phyloP scores from a whole-genome alignment of 2,329 filamentous ascomycete species.

The Claviceps purpurea region DNA sequence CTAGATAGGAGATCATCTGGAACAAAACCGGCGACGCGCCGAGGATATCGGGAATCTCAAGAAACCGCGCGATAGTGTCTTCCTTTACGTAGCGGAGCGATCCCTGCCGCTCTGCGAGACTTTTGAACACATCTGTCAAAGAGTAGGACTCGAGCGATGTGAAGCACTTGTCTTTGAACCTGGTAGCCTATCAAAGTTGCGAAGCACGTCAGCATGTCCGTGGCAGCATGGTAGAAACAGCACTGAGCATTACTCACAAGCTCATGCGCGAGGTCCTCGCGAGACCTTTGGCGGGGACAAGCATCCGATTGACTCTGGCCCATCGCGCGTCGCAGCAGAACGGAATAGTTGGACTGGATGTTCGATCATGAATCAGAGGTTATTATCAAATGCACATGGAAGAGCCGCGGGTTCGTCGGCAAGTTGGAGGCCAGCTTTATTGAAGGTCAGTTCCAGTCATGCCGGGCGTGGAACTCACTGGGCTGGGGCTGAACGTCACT shows the following conservation, averaged over 20 bases:
- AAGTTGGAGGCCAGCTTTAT: neutral
- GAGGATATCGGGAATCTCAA: slow-evolving; percentile 59
- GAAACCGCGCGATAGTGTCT: slow-evolving; percentile 55
- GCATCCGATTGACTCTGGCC: slow-evolving; percentile 38
- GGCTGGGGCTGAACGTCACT: neutral
- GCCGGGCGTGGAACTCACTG: neutral
- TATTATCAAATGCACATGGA: neutral
- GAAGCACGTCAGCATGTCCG: neutral
- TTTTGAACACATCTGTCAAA: slow-evolving; percentile 59
- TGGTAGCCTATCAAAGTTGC: slow-evolving; percentile 32
- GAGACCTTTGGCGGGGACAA: slow-evolving; percentile 28
- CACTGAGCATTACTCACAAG: slow-evolving; percentile 27
- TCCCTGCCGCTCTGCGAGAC: slow-evolving; percentile 51
- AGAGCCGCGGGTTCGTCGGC: neutral
- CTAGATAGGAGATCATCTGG: slow-evolving; percentile 57
- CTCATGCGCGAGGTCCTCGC: slow-evolving; percentile 36
- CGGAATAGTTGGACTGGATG: neutral
- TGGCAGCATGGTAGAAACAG: neutral
- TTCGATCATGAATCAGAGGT: neutral
- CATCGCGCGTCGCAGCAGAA: slow-evolving; percentile 17
- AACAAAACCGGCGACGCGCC: slow-evolving; percentile 55
- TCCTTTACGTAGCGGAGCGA: slow-evolving; percentile 52
- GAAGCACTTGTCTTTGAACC: slow-evolving; percentile 58
- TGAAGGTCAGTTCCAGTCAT: neutral
- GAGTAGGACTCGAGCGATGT: slow-evolving; percentile 59